Evolutionary conservation across 306 rosid species (phyloP), one percentile per base, ranked within the genome.

Genomic region (Pueraria montana): DNA sequence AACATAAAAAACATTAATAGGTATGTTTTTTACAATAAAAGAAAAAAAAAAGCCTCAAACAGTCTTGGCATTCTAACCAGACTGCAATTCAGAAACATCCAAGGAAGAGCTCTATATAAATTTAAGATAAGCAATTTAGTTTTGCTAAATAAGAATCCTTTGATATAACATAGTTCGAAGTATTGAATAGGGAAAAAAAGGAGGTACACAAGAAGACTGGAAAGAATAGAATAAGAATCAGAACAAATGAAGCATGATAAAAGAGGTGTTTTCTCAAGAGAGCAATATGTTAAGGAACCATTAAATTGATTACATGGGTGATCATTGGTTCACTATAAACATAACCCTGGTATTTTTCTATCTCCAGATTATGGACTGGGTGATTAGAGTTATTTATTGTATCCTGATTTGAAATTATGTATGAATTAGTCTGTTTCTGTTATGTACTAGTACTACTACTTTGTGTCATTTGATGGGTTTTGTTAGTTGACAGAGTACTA

Each of bases 71-170:
- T 38, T 74, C 66, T 68, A 77, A 59, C 18, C 70, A 58, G n/a
- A 43, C 42, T 1, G 46, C 24, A 56, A 59, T 74, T 52, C 64
- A 66, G 66, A 42, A 21, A 30, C 23, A 74, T 42, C 64, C 34
- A 40, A 77, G 63, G 32, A 58, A 16, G 45, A 46, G 23, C 36
- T 65, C 26, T 2, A 40, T 0, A 83, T 8, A 26, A 8, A 55
- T 34, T 53, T 27, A 76, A 55, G 55, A 59, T 48, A 59, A 36
- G 17, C 76, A 52, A 52, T 52, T 32, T 43, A 53, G 52, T 34
- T 42, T 74, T 69, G 70, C 42, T 43, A 17, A 74, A 52, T 61
- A 12, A 80, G 58, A 63, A 55, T 52, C 23, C 75, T 70, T 32
- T 49, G 59, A 74, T 20, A 50, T 7, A 78, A 68, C 11, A 69